These are phyloP conservation scores for Cyclostephanos tholiformis DNA, from an alignment of 108 stramenopile genomes.

Conservation along the genomic window DNA sequence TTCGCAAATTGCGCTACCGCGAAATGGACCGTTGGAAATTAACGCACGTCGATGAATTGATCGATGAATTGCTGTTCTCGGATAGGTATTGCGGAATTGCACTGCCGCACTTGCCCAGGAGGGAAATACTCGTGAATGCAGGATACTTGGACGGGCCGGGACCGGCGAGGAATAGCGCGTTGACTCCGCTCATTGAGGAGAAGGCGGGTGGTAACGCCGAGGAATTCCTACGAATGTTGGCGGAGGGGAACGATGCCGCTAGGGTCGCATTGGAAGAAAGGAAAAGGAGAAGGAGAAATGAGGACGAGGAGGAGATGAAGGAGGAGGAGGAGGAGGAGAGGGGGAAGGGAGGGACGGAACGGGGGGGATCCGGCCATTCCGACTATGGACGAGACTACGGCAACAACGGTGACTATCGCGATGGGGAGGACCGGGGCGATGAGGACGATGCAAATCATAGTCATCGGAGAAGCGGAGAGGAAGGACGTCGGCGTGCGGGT, in stretches of 20 bases:
- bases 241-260: slow-evolving; percentile 59
- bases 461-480: too few relatives aligned
- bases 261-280: slow-evolving; percentile 49
- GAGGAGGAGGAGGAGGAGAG: neutral
- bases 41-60: slow-evolving; percentile 89
- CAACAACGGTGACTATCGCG: slow-evolving; percentile 13
- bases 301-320: slow-evolving; percentile 17
- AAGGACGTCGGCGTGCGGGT: too few relatives aligned
- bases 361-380: neutral
- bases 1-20: slow-evolving; percentile 77
- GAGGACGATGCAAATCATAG: neutral
- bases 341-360: slow-evolving; percentile 7
- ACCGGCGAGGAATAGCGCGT: slow-evolving; percentile 57
- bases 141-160: slow-evolving; percentile 77
- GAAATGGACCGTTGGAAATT: slow-evolving; percentile 84
- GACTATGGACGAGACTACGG: neutral
- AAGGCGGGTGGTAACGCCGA: slow-evolving; percentile 55
- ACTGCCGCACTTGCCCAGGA: slow-evolving; percentile 87
- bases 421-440: neutral
- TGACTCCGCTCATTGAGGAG: slow-evolving; percentile 52
- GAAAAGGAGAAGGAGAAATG: slow-evolving; percentile 25
- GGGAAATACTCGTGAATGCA: slow-evolving; percentile 76
- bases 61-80: slow-evolving; percentile 80
- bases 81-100: slow-evolving; percentile 90
- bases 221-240: slow-evolving; percentile 61